These are phyloP conservation scores for Globisporangium lucens DNA, from an alignment of 352 stramenopile genomes.

Conservation along the genomic window DNA sequence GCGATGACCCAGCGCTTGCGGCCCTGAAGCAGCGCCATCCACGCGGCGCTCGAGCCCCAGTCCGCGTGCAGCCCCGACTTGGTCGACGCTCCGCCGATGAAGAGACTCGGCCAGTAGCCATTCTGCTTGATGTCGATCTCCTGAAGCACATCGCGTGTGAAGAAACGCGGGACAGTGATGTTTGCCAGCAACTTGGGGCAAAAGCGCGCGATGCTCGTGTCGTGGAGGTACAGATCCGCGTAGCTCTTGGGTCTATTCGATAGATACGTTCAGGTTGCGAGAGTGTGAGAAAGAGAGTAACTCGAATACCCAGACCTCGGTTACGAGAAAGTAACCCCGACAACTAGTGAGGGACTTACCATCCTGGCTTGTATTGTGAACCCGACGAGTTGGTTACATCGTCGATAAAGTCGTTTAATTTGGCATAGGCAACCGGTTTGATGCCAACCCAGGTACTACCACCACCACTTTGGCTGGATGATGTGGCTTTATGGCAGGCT, in stretches of 20 bases:
- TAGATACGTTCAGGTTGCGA: background rate
- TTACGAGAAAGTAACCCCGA: background rate
- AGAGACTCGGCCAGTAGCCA: conserved; percentile 41
- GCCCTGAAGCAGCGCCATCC: background rate
- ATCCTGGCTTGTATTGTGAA: background rate
- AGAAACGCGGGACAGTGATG: conserved; percentile 19
- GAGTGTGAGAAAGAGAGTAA: background rate
- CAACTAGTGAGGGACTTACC: background rate
- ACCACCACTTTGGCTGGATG: background rate
- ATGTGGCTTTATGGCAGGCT: background rate
- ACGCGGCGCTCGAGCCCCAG: conserved; percentile 15
- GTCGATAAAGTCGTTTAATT: background rate
- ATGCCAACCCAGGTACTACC: background rate
- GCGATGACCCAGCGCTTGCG: conserved; percentile 22
- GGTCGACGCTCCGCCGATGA: conserved; percentile 29
- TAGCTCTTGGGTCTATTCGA: conserved; percentile 15
- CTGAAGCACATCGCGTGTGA: conserved; percentile 25
- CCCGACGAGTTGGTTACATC: background rate
- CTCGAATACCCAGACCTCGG: background rate
- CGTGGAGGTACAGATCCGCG: conserved; percentile 35
- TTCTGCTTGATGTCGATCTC: conserved; percentile 20
- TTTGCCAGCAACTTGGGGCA: conserved; percentile 26
- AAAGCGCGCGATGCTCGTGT: conserved; percentile 26
- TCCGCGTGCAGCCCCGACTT: conserved; percentile 32
- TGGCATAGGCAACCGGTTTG: background rate